Evolutionary conservation across 2,329 filamentous ascomycete species (phyloP).

Genomic region (Westerdykella ornata): DNA sequence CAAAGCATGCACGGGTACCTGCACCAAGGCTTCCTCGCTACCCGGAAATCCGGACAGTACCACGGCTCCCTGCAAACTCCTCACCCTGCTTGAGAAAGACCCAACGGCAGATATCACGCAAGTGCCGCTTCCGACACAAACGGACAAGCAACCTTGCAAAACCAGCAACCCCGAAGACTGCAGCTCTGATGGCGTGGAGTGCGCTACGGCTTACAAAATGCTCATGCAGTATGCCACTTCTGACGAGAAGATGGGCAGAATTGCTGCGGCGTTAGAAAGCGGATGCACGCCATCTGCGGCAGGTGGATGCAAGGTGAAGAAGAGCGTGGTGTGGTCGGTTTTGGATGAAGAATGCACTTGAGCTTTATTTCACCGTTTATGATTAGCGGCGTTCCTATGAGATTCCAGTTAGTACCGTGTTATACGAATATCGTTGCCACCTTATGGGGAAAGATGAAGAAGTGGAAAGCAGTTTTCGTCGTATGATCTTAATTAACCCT

Average conservation of each 20-base stretch:
- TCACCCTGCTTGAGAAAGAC: conserved; percentile 4
- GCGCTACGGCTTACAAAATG: conserved; percentile 7
- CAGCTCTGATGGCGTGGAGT: conserved; percentile 6
- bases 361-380: not conserved
- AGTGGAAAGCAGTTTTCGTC: too few relatives aligned
- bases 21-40: not conserved
- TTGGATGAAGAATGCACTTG: not conserved
- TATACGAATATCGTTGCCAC: too few relatives aligned
- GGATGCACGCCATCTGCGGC: conserved; percentile 2
- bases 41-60: not conserved
- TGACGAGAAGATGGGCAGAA: conserved; percentile 7
- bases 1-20: not conserved
- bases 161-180: not conserved
- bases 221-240: conserved; percentile 9
- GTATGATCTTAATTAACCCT: too few relatives aligned
- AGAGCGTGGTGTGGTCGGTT: not conserved
- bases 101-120: conserved; percentile 6
- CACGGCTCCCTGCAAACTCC: conserved; percentile 3
- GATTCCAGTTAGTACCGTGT: too few relatives aligned
- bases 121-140: conserved; percentile 5
- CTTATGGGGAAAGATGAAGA: too few relatives aligned
- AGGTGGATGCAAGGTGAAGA: not conserved
- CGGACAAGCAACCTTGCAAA: conserved; percentile 2
- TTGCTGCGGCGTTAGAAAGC: conserved; percentile 8
- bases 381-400: too few relatives aligned